Evolutionary conservation across 176 grass and related monocot genomes (phyloP).

Genomic region (Chrysopogon serrulatus): DNA sequence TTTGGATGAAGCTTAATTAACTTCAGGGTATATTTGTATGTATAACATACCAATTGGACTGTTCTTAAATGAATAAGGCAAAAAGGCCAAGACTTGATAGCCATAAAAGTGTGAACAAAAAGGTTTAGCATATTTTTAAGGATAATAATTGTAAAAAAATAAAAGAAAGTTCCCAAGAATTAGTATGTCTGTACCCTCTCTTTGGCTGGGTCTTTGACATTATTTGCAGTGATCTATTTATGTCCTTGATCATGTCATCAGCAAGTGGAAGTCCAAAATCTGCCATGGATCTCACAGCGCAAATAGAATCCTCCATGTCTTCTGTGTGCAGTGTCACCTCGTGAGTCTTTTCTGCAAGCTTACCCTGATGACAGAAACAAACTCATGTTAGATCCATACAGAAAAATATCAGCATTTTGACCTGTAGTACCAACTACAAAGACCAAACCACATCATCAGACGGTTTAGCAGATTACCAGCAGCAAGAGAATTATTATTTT

Average conservation of each 20-base stretch:
- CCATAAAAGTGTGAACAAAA: neutral
- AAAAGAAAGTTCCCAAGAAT: conserved; percentile 1
- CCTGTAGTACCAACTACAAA: neutral
- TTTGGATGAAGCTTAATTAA: too few species aligned
- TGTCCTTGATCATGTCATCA: conserved; percentile 92
- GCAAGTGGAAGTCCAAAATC: conserved; percentile 86
- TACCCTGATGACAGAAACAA: conserved; percentile 48
- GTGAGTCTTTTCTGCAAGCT: conserved; percentile 64
- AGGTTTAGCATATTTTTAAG: neutral
- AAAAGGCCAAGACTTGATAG: neutral
- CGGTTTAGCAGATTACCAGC: neutral
- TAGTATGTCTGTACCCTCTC: conserved; percentile 56
- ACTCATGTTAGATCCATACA: neutral
- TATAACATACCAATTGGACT: neutral
- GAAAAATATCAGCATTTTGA: neutral
- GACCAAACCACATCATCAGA: neutral
- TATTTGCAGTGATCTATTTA: conserved; percentile 69
- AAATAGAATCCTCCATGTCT: conserved; percentile 94
- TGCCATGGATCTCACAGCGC: conserved; percentile 64
- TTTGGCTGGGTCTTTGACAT: conserved; percentile 77
- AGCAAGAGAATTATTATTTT: neutral
- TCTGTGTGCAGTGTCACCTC: conserved; percentile 93
- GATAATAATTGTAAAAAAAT: neutral
- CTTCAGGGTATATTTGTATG: neutral
- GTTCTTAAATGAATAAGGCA: neutral